These are phyloP conservation scores for Alternaria alternata DNA, from an alignment of 2,329 filamentous ascomycete species.

Conservation along the genomic window DNA sequence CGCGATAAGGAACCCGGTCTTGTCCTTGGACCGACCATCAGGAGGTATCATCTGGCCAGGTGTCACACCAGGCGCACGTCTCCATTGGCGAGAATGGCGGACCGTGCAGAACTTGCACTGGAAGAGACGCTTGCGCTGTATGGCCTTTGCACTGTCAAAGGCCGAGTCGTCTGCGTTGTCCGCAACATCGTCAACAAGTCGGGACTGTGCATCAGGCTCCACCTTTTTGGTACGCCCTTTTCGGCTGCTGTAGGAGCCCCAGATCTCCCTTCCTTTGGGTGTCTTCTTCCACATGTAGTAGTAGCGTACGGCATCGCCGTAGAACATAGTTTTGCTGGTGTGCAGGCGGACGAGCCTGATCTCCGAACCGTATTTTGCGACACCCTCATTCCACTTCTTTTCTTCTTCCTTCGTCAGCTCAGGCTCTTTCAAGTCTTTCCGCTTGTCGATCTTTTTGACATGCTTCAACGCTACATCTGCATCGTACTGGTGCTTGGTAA, in stretches of 20 bases:
- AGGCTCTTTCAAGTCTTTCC: slow-evolving; percentile 82
- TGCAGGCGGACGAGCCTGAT: slow-evolving; percentile 82
- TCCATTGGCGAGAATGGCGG: slow-evolving; percentile 85
- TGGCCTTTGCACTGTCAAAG: slow-evolving; percentile 88
- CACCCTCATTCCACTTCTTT: slow-evolving; percentile 91
- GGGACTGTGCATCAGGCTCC: slow-evolving; percentile 64
- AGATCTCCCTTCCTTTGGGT: slow-evolving; percentile 81
- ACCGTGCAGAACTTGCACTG: slow-evolving; percentile 92
- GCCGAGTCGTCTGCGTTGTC: slow-evolving; percentile 94
- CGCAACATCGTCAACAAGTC: slow-evolving; percentile 89
- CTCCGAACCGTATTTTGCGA: slow-evolving; percentile 90
- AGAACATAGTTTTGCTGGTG: slow-evolving; percentile 77
- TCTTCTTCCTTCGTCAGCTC: slow-evolving; percentile 78
- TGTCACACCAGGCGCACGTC: slow-evolving; percentile 80
- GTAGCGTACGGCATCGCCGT: slow-evolving; percentile 84
- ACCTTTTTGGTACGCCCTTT: slow-evolving; percentile 88
- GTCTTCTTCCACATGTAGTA: slow-evolving; percentile 99
- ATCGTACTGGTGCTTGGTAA: slow-evolving; percentile 77
- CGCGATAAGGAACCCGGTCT: slow-evolving; percentile 76
- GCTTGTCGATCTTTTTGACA: slow-evolving; percentile 72
- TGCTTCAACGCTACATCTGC: slow-evolving; percentile 73
- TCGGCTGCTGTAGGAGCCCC: slow-evolving; percentile 86
- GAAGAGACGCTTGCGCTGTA: slow-evolving; percentile 80
- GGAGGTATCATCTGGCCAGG: slow-evolving; percentile 73
- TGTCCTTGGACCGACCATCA: slow-evolving; percentile 80